Evolutionary conservation across 2,329 filamentous ascomycete species (phyloP).

Genomic region (Rugonectria rugulosa): DNA sequence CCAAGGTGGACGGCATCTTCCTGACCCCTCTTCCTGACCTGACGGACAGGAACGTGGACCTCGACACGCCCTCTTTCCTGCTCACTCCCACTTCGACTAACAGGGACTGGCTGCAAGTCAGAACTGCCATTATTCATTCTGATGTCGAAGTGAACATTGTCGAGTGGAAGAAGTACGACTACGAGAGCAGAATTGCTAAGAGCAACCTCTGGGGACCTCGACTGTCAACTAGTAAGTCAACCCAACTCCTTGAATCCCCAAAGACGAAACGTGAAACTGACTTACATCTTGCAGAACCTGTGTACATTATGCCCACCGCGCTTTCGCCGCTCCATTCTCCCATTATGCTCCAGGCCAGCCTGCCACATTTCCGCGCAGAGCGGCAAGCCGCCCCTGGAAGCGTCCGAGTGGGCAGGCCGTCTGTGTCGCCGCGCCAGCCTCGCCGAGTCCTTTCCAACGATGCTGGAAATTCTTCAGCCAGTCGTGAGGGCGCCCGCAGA

Average conservation of each 20-base stretch:
- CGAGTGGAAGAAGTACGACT: conserved; percentile 18
- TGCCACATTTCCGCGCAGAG: no score
- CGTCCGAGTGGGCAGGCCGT: no score
- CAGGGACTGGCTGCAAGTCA: conserved; percentile 35
- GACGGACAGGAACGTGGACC: not conserved
- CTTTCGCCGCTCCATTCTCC: no score
- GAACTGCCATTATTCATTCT: conserved; percentile 28
- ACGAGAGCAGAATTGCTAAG: conserved; percentile 24
- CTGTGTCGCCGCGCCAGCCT: no score
- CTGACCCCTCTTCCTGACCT: conserved; percentile 21
- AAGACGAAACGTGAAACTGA: no score
- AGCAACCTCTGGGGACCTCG: conserved; percentile 33
- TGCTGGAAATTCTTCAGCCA: no score
- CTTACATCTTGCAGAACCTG: no score
- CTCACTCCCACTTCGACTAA: conserved; percentile 25
- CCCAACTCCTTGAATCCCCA: not conserved
- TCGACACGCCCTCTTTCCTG: conserved; percentile 26
- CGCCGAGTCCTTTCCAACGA: no score
- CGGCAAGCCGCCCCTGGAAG: no score
- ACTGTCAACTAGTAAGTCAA: not conserved
- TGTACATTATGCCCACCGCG: no score
- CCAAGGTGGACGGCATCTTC: conserved; percentile 12
- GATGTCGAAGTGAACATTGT: conserved; percentile 18
- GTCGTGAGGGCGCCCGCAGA: no score
- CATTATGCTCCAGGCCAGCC: no score